A percentile compares a stretch with the other conserved stretches of the same genome.
These are phyloP conservation scores for Agarophyton chilense DNA, from an alignment of 23 red algal species.

Conservation along the genomic window DNA sequence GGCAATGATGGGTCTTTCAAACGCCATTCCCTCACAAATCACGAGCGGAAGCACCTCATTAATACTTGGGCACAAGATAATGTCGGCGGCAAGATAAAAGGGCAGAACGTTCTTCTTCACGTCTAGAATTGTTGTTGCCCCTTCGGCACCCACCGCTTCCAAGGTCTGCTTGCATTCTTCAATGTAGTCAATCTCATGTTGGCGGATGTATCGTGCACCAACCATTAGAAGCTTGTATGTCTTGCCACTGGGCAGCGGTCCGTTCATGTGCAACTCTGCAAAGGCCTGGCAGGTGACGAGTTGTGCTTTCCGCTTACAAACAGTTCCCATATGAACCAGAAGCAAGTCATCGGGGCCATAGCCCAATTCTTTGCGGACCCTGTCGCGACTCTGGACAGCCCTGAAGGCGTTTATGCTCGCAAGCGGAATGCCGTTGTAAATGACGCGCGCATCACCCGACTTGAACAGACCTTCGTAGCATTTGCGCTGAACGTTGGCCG, in stretches of 20 bases:
- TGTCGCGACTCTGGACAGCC: conserved; percentile 74
- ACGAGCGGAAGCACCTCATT: conserved; percentile 98
- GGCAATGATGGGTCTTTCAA: conserved; percentile 94
- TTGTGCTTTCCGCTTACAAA: conserved; percentile 96
- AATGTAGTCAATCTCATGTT: conserved; percentile 97
- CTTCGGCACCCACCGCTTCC: conserved; percentile 71
- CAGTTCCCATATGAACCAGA: conserved; percentile 95
- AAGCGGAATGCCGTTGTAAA: conserved; percentile 98
- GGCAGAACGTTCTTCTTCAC: conserved; percentile 99
- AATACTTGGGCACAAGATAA: conserved; percentile 90
- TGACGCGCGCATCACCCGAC: conserved; percentile 56
- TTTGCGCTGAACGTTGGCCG: conserved; percentile 81
- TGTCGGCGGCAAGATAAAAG: conserved; percentile 94
- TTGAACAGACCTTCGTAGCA: conserved; percentile 91
- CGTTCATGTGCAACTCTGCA: conserved; percentile 64
- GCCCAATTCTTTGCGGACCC: conserved; percentile 83
- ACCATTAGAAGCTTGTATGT: conserved; percentile 92
- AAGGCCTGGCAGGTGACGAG: conserved; percentile 90
- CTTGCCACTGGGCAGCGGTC: conserved; percentile 39
- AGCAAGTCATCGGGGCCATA: conserved; percentile 76
- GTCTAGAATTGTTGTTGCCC: conserved; percentile 80
- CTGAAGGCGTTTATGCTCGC: conserved; percentile 92
- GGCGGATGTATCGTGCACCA: conserved; percentile 97
- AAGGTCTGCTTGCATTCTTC: conserved; percentile 87
- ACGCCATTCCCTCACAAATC: conserved; percentile 98